Evolutionary conservation across 306 rosid species (phyloP), one percentile per base, ranked within the genome.

Genomic region (Inga oerstediana): DNA sequence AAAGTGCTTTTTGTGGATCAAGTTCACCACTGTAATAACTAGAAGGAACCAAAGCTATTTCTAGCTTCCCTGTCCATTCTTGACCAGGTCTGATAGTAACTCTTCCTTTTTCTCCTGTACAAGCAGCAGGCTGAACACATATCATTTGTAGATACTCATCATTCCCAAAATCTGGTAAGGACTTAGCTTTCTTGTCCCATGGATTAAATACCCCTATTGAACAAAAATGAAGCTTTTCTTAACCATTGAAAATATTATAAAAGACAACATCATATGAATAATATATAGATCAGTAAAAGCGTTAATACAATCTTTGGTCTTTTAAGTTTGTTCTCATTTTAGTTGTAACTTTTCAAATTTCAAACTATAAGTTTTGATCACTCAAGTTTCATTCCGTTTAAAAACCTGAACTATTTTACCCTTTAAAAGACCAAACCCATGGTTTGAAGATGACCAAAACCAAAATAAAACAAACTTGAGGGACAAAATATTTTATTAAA

Each of bases 11-110:
- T 11, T 35, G 80, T 20, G 97, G 95, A 77, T 94, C 95, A 46
- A 94, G 93, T 85, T 89, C 91, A 71, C 97, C 97, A 20, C 98
- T 91, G 68, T 82, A 85, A 77, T 94, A 94, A 85, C 98, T 94
- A 61, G 98, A 91, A 81, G 91, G 91, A 81, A 89, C 94, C 11
- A 89, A 86, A 54, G 89, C 89, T 32, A 94, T 82, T 75, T 94
- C 97, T 85, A 88, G 93, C 79, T 95, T 87, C 76, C 98, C 98
- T 84, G 68, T 92, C 97, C 98, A 92, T 88, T 94, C 98, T 90
- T 92, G 92, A 45, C 98, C 97, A 10, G 97, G 98, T 79, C 84
- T 91, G 74, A 94, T 87, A 70, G 93, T 91, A 52, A 91, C 85
- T 64, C 90, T 84, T 76, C 90, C 85, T 76, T 83, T 89, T 76